These are phyloP conservation scores for Ophiostoma quercus DNA, from an alignment of 2,329 filamentous ascomycete genomes.

Conservation along the genomic window DNA sequence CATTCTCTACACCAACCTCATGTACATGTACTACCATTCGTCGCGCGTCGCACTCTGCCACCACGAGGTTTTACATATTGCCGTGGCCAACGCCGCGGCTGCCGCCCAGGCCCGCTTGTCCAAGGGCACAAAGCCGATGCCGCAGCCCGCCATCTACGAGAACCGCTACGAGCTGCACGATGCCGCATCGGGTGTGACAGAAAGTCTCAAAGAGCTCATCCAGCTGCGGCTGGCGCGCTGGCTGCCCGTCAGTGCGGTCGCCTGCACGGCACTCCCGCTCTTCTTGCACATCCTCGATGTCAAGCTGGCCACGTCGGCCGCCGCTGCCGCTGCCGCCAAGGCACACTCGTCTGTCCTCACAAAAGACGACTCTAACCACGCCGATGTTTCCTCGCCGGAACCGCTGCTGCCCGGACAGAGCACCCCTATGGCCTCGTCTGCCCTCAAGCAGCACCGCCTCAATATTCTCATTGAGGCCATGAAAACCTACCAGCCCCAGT, in stretches of 20 bases:
- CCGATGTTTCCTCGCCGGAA: not conserved
- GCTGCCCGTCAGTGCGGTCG: constrained; percentile 27
- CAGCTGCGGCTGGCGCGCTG: constrained; percentile 27
- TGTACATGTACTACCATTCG: constrained; percentile 29
- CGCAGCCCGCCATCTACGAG: constrained; percentile 21
- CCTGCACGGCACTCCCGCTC: constrained; percentile 27
- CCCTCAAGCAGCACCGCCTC: constrained; percentile 40
- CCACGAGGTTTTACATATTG: constrained; percentile 33
- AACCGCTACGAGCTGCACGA: constrained; percentile 27
- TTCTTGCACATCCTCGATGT: constrained; percentile 28
- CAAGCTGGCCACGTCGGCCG: constrained; percentile 23
- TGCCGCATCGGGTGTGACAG: constrained; percentile 25
- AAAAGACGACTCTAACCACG: not conserved
- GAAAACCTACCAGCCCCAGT: constrained; percentile 29
- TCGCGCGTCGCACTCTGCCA: constrained; percentile 27
- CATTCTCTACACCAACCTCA: constrained; percentile 27
- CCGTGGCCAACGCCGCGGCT: constrained; percentile 37
- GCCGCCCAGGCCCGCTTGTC: constrained; percentile 30
- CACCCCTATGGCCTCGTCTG: constrained; percentile 31
- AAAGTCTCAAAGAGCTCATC: constrained; percentile 27
- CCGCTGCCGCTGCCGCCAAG: not conserved
- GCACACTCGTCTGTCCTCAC: not conserved
- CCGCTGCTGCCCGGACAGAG: not conserved
- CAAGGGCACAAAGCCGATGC: constrained; percentile 7
- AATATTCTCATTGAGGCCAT: constrained; percentile 28